Percentiles rank a stretch among this genome's conserved stretches.
Conservation (phyloP, 2,329 filamentous ascomycete genomes). For the Aspergillus calidoustus region DNA sequence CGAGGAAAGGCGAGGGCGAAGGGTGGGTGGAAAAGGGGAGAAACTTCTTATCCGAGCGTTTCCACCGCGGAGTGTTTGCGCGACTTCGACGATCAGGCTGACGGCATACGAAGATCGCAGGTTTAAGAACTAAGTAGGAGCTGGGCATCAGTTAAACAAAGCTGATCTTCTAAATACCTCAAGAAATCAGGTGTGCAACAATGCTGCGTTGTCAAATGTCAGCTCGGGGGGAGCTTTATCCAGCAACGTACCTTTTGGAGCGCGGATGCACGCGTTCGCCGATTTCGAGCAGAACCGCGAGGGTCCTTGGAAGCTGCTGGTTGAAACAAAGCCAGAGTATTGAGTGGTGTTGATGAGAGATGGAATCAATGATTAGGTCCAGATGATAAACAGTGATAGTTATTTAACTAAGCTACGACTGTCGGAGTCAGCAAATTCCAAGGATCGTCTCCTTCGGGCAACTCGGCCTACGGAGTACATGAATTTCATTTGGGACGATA, state of each 20-base stretch:
- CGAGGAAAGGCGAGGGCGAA: constrained; percentile 8
- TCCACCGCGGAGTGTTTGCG: constrained; percentile 16
- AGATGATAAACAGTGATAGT: constrained; percentile 4
- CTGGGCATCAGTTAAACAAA: not conserved
- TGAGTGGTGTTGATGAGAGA: not conserved
- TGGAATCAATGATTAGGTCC: not conserved
- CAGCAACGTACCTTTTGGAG: constrained; percentile 15
- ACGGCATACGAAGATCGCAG: not conserved
- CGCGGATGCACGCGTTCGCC: constrained; percentile 1
- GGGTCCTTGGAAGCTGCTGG: not conserved
- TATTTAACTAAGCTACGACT: constrained; percentile 2
- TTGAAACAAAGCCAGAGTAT: not conserved
- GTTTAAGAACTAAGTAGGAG: not conserved
- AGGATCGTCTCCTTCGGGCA: not conserved
- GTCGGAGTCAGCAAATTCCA: constrained; percentile 6
- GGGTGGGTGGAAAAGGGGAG: constrained; percentile 18
- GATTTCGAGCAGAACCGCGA: constrained; percentile 1
- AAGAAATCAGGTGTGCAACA: constrained; percentile 1
- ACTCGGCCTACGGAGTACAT: not conserved
- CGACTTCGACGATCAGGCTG: not conserved
- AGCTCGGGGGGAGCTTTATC: constrained; percentile 15
- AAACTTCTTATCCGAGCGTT: constrained; percentile 21
- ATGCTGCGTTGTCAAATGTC: not conserved
- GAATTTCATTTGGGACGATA: constrained; percentile 4
- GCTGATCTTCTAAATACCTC: not conserved